Base-by-base conservation (phyloP, 75 land plant species). In the Gnetum montanum region DNA sequence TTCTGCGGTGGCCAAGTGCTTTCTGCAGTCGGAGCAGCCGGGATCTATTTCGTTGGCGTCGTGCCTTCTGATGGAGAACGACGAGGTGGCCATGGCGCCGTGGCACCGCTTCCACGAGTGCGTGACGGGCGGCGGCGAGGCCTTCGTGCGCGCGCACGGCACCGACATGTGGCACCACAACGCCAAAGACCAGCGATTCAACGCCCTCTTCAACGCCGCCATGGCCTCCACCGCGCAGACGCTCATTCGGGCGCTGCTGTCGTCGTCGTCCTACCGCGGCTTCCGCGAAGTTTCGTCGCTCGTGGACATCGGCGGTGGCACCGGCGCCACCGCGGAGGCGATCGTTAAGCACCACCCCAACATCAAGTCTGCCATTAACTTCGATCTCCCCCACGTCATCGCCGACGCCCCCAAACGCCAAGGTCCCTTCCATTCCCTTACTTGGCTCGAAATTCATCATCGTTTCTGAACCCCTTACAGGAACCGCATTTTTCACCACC, bases 231-330 rank as follows among this genome's bases (percentile, higher is more conserved):
- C 45, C 30, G 34, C 77, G 5, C 46, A 46, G 27, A 15, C 73
- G 16, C 46, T 61, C 7, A 68, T 64, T 29, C 31, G 38, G 4
- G 57, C 60, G 11, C 10, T 73, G 15, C 23, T 63, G 33, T 31
- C 35, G 2, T 35, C 23, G 13, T 31, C 35, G 2, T 35, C 23
- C 12, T 63, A 73, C 34, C 37, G 34, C 1, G 65, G 77, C 8
- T 73, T 77, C 26, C 15, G 34, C 0, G 48, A 20, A 27, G 26
- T 77, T n/a, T 43, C 33, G 34, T 43, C 46, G 4, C 49, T 77
- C 30, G 76, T 77, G 30, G 80, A 77, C 41, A 64, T 77, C 2
- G 80, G 80, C 0, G 74, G 78, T 6, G 78, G 78, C 1, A 20
- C 47, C 0, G 74, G 66, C 12, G 48, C 58, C 22, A 40, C 61